Conservation (phyloP, 73 alveolate species). For the Tetrahymena thermophila region DNA sequence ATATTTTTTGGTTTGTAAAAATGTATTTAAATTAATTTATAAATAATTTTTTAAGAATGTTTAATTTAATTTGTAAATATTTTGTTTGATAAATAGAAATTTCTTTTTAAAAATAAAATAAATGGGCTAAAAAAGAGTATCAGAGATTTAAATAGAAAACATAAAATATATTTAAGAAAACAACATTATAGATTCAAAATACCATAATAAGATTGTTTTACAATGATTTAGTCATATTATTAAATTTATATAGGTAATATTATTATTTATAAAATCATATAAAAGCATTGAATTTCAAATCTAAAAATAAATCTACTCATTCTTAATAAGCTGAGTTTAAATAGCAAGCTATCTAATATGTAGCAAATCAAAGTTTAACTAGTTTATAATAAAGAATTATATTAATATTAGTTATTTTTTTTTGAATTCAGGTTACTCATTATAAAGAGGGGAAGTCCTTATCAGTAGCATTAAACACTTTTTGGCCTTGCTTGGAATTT, state of each 20-base stretch:
- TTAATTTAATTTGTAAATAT: no score
- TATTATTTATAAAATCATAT: neutral
- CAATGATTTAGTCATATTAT: neutral
- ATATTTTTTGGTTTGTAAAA: no score
- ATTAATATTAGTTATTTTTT: neutral
- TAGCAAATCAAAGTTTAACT: neutral
- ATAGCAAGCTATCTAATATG: neutral
- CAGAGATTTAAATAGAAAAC: neutral
- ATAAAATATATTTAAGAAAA: neutral
- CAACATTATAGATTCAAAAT: neutral
- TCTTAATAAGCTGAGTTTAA: neutral
- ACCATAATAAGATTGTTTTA: neutral
- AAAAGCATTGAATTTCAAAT: neutral
- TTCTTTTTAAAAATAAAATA: neutral
- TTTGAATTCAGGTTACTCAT: neutral
- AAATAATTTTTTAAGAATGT: no score
- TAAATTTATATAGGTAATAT: neutral
- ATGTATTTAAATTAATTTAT: no score
- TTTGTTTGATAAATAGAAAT: neutral
- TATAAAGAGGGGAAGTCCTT: neutral
- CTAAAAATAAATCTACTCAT: neutral
- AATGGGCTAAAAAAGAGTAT: neutral
- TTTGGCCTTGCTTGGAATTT: neutral
- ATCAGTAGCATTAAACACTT: neutral
- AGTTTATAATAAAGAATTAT: neutral